Conservation (phyloP, 2,329 filamentous ascomycete species). For the Epichloe gansuensis region DNA sequence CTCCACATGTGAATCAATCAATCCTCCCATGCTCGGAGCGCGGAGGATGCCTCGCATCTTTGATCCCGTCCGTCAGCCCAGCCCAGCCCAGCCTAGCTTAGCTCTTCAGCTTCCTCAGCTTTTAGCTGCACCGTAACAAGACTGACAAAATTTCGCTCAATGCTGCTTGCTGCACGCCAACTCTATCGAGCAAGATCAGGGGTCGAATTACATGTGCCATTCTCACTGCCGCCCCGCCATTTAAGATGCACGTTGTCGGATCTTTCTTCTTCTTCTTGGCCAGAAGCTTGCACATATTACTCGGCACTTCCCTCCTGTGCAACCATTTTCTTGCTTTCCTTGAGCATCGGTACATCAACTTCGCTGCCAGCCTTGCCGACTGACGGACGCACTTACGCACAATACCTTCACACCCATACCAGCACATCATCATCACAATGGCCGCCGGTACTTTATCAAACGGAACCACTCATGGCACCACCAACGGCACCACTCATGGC, state of each 20-base stretch:
- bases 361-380: not conserved
- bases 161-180: not conserved
- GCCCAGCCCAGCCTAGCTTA: not conserved
- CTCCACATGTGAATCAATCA: not conserved
- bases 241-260: not conserved
- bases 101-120: not conserved
- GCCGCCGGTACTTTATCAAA: not conserved
- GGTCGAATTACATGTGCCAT: not conserved
- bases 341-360: not conserved
- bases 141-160: too few relatives aligned
- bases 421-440: not conserved
- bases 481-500: not conserved
- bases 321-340: not conserved
- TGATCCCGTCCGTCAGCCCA: not conserved
- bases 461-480: not conserved
- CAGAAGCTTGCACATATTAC: not conserved
- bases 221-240: not conserved
- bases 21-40: not conserved
- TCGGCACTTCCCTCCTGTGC: not conserved
- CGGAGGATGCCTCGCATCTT: slow-evolving; percentile 4
- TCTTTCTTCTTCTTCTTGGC: not conserved
- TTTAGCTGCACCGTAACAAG: not conserved
- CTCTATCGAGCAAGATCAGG: not conserved
- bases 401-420: not conserved
- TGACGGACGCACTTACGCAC: not conserved